Evolutionary conservation across 2,329 filamentous ascomycete genomes (phyloP).

Genomic region (Colletotrichum sp.): DNA sequence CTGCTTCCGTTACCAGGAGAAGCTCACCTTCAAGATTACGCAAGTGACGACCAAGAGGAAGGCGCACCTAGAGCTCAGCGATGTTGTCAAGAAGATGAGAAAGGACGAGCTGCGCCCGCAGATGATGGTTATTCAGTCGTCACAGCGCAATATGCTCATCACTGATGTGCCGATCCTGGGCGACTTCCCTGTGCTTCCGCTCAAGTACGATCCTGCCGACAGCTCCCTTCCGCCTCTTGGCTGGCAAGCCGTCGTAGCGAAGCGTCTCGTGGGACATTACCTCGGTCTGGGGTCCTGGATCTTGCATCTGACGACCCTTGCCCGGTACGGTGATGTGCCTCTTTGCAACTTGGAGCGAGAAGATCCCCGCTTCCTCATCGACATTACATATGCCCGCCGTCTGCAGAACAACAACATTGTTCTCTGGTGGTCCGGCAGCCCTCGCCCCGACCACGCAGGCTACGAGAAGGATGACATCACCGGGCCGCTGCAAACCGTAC

Average conservation of each 20-base stretch:
- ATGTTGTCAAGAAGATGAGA: conserved; percentile 87
- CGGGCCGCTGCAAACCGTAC: conserved; percentile 81
- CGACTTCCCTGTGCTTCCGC: conserved; percentile 82
- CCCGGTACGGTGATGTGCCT: conserved; percentile 91
- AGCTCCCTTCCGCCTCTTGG: conserved; percentile 88
- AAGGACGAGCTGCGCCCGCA: conserved; percentile 83
- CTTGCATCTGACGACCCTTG: conserved; percentile 83
- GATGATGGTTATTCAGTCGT: conserved; percentile 89
- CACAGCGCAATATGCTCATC: conserved; percentile 78
- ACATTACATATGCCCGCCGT: conserved; percentile 90
- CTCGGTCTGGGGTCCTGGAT: conserved; percentile 94
- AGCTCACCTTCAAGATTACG: conserved; percentile 82
- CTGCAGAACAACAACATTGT: conserved; percentile 92
- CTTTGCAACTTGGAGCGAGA: conserved; percentile 95
- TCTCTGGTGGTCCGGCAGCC: conserved; percentile 92
- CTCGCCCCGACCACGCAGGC: conserved; percentile 91
- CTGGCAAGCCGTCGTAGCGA: conserved; percentile 90
- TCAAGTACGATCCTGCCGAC: conserved; percentile 84
- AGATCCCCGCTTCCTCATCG: conserved; percentile 93
- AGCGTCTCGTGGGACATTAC: conserved; percentile 86
- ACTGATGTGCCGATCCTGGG: conserved; percentile 85
- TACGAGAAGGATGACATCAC: conserved; percentile 92
- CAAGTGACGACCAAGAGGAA: conserved; percentile 91
- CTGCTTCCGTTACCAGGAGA: conserved; percentile 86
- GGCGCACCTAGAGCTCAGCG: conserved; percentile 85